These are phyloP conservation scores for Russula abietina DNA, from an alignment of 768 basidiomycete species.

Conservation along the genomic window DNA sequence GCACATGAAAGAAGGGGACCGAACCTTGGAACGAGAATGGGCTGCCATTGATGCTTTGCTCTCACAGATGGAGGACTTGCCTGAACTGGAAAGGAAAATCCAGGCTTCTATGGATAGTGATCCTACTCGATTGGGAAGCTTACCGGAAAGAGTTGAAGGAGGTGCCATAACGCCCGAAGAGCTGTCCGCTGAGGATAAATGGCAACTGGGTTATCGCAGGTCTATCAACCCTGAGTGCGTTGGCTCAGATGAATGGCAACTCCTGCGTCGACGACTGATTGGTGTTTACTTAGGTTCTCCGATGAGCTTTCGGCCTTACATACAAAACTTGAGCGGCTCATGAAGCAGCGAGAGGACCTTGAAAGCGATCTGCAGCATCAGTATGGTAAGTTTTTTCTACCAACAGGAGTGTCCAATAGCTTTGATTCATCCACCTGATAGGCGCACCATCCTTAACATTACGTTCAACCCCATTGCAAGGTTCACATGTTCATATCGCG, in stretches of 20 bases:
- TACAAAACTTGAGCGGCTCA: conserved; percentile 38
- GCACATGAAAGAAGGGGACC: conserved; percentile 35
- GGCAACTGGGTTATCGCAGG: conserved; percentile 41
- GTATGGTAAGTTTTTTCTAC: conserved; percentile 41
- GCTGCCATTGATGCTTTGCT: conserved; percentile 47
- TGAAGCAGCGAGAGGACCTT: conserved; percentile 43
- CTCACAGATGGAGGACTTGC: conserved; percentile 46
- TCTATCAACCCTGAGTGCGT: conserved; percentile 61
- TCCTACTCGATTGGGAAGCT: background rate
- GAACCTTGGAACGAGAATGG: conserved; percentile 43
- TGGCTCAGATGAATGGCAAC: background rate
- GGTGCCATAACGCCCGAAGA: conserved; percentile 21
- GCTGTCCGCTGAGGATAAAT: conserved; percentile 26
- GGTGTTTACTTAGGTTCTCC: conserved; percentile 49
- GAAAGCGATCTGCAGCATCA: conserved; percentile 47
- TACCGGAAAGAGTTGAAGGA: conserved; percentile 26
- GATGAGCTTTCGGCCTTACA: conserved; percentile 47
- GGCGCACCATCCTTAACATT: conserved; percentile 70
- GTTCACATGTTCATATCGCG: conserved; percentile 69
- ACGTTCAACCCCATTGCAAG: conserved; percentile 59
- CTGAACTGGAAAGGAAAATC: conserved; percentile 52
- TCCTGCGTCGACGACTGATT: background rate
- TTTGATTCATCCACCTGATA: conserved; percentile 28
- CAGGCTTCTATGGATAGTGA: conserved; percentile 35
- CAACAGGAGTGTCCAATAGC: background rate